A percentile compares a stretch with the other conserved stretches of the same genome.
phyloP scores from a whole-genome alignment of 305 asterid species.

The Rubia balearica region DNA sequence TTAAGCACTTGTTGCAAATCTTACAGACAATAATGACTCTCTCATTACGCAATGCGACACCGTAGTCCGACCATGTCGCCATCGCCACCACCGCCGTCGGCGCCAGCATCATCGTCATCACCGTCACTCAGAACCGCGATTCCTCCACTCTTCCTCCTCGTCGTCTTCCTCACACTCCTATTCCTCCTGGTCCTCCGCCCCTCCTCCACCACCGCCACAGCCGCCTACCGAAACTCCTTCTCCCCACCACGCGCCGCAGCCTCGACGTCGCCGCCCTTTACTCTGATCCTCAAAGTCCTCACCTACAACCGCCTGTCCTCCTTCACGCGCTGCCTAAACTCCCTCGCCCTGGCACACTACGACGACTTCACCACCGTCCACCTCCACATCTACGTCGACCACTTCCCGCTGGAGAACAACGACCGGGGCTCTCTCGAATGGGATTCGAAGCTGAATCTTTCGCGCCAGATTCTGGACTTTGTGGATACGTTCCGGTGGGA shows the following conservation, averaged over 20 bases:
- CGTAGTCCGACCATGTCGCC: constrained; percentile 7
- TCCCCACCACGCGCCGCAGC: not conserved
- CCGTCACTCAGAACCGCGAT: constrained; percentile 25
- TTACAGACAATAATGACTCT: not conserved
- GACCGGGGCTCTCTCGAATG: constrained; percentile 27
- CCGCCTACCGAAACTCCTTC: constrained; percentile 16
- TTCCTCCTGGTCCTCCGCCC: constrained; percentile 23
- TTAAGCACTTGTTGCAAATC: not conserved
- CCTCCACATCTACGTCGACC: constrained; percentile 59
- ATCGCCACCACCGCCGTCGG: constrained; percentile 3
- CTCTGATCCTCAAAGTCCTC: constrained; percentile 71
- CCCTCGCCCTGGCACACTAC: constrained; percentile 56
- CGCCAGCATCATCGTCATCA: constrained; percentile 11
- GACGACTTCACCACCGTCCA: constrained; percentile 42
- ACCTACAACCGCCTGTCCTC: constrained; percentile 69
- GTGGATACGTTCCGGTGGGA: constrained; percentile 56
- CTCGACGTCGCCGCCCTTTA: constrained; percentile 34
- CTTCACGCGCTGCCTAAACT: constrained; percentile 67
- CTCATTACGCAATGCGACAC: not conserved
- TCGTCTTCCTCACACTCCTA: constrained; percentile 30
- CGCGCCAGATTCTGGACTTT: constrained; percentile 44
- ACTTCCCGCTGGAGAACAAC: constrained; percentile 27
- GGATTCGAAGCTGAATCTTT: constrained; percentile 37
- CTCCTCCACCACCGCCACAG: constrained; percentile 12
- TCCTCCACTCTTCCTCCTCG: constrained; percentile 35